Conservation (phyloP, 495 filamentous ascomycete genomes). For the Penicillium silybi region DNA sequence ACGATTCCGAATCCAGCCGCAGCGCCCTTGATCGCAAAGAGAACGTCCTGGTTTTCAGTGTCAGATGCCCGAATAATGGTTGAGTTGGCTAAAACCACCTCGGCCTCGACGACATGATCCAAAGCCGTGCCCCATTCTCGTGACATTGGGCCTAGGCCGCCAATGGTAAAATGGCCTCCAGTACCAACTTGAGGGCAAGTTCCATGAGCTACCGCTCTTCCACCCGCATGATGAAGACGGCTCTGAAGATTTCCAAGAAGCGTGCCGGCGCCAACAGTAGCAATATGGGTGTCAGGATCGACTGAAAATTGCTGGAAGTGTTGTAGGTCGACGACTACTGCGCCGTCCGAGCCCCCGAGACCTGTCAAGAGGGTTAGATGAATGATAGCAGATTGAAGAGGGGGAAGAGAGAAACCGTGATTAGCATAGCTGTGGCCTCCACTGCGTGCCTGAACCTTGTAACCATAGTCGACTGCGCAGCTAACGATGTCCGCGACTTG, state of each 20-base stretch:
- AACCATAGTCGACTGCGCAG: conserved; percentile 50
- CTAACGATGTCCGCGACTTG: conserved; percentile 57
- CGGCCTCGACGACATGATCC: conserved; percentile 55
- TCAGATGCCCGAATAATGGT: conserved; percentile 35
- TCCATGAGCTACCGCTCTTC: conserved; percentile 65
- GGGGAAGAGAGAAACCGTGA: conserved; percentile 27
- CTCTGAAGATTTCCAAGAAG: conserved; percentile 57
- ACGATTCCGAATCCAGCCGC: conserved; percentile 43
- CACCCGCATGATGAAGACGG: conserved; percentile 53
- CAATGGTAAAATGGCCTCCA: conserved; percentile 70
- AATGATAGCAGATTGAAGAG: background rate
- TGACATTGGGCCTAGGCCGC: conserved; percentile 60
- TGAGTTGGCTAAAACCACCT: conserved; percentile 62
- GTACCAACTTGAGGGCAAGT: conserved; percentile 62
- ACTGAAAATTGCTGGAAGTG: conserved; percentile 49
- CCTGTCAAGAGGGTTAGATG: conserved; percentile 43
- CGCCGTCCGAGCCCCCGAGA: conserved; percentile 41
- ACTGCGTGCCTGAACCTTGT: conserved; percentile 64
- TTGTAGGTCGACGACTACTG: conserved; percentile 43
- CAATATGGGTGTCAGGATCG: conserved; percentile 51
- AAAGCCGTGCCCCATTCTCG: conserved; percentile 63
- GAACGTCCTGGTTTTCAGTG: conserved; percentile 41
- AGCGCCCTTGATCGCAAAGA: conserved; percentile 51
- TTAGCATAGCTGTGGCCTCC: conserved; percentile 74
- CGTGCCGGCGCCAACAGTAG: conserved; percentile 62